A percentile compares a stretch with the other conserved stretches of the same genome.
Evolutionary conservation across 495 filamentous ascomycete species (phyloP).

Genomic region (Penicillium nucicola): DNA sequence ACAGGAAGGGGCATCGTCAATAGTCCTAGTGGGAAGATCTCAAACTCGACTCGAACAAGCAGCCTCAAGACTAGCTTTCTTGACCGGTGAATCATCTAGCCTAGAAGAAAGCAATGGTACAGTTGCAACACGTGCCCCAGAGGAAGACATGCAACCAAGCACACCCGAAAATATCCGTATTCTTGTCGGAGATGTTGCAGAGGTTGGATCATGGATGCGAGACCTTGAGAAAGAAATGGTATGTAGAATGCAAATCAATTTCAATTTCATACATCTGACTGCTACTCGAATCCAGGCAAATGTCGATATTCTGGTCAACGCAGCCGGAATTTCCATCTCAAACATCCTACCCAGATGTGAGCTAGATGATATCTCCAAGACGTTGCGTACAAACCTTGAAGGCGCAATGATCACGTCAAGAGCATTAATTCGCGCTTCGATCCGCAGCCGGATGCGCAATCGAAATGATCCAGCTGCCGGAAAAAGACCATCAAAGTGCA

Average conservation of each 20-base stretch:
- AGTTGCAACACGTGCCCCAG: constrained; percentile 18
- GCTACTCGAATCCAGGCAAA: constrained; percentile 21
- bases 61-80: constrained; percentile 16
- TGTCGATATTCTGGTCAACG: constrained; percentile 71
- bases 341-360: constrained; percentile 51
- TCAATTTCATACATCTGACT: no score
- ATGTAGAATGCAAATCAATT: neutral
- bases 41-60: constrained; percentile 37
- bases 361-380: constrained; percentile 36
- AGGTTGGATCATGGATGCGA: constrained; percentile 42
- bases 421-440: constrained; percentile 44
- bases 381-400: constrained; percentile 67
- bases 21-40: constrained; percentile 53
- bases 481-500: constrained; percentile 45
- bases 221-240: constrained; percentile 45
- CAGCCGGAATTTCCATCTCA: constrained; percentile 65
- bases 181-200: constrained; percentile 47
- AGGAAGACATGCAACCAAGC: constrained; percentile 8
- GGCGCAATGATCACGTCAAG: constrained; percentile 67
- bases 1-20: constrained; percentile 51
- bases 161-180: constrained; percentile 20
- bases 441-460: constrained; percentile 34
- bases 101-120: neutral
- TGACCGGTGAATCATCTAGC: neutral
- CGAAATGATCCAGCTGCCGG: constrained; percentile 9